Base-by-base conservation (phyloP, 257 asterid species). In the Primulina tabacum region DNA sequence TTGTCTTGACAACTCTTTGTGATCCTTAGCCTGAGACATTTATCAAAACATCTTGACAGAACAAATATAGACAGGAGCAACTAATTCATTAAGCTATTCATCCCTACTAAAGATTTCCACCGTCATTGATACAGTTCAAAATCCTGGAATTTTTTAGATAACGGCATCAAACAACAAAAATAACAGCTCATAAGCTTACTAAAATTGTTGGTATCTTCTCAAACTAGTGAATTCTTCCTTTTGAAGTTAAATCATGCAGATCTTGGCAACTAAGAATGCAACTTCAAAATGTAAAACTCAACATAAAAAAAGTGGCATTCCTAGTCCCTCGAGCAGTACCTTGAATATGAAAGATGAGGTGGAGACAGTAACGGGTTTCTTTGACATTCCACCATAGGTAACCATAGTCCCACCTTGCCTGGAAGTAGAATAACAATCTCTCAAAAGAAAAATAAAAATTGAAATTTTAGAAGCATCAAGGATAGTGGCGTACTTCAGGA, bases 321-420 rank as follows among this genome's bases (percentile, higher is more conserved):
- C 71, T 43, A 2, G 4, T 28, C 30, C 30, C 30, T 28, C 47
- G 53, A 50, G 14, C 30, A 33, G 62, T 72, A 90, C 99, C 96
- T 91, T 94, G 80, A 94, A 94, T 76, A 94, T 91, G 81, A 91
- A 89, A 59, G 95, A 77, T 29, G 96, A 79, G 72, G 97, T 94
- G 71, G 92, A 75, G 69, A 91, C 91, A 43, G 93, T 91, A 72
- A 94, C 72, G 14, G 97, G 97, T 52, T 83, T 90, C 89, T 87
- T 94, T 43, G 99, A 94, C 97, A 94, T 94, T 69, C 99, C 97
- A 59, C 99, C 99, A 70, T 94, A 94, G 18, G 99, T 91, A 67
- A 91, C 99, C 99, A 94, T 91, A 63, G 92, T 91, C 66, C 99
- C 99, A 67, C 97, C 92, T 55, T 85, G 81, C 84, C 99, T 92